Evolutionary conservation across 805 yeast species (phyloP), one percentile per base, ranked within the genome.

Genomic region (Blastobotrys mokoenaii): DNA sequence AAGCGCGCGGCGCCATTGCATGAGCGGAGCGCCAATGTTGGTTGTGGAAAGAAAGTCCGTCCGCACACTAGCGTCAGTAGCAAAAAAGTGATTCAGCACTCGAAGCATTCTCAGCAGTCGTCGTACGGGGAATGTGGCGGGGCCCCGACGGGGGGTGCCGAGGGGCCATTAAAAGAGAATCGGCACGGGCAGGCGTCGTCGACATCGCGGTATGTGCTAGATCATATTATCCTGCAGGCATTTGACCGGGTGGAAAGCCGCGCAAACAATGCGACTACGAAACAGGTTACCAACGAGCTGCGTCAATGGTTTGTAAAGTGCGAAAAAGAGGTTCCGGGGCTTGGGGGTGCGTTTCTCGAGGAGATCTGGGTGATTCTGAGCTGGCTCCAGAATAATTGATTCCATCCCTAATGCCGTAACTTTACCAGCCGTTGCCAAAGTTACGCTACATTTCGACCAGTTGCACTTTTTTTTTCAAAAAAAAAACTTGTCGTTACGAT

Each of bases 301-400:
- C 39, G 34, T 7, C 14, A 35, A 11, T 25, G 39, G 29, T 46
- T 42, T 29, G 29, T 31, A 11, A 14, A n/a, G 25, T 38, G 30
- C 27, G 51, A 48, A 29, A 10, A 27, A 11, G 20, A 11, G 39
- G 39, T 30, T 11, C 51, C 51, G 7, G 51, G 51, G n/a, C 34
- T 48, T 8, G 37, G 49, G 7, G 41, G 44, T 8, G 49, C 51
- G 9, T 38, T 48, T n/a, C 29, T 38, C 15, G 49, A 46, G 45
- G 51, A 48, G 42, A 16, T 48, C 25, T 43, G 49, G 45, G 33
- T 27, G 15, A 25, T 41, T 14, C 27, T 41, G 7, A 22, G 27
- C 27, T 22, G 27, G 27, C 27, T 22, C 27, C 20, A 37, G 40
- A 22, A 22, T 8, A 22, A 22, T 33, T 33, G 36, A 33, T 9